phyloP scores from a whole-genome alignment of 352 stramenopile species.

The Pythium brassicae region DNA sequence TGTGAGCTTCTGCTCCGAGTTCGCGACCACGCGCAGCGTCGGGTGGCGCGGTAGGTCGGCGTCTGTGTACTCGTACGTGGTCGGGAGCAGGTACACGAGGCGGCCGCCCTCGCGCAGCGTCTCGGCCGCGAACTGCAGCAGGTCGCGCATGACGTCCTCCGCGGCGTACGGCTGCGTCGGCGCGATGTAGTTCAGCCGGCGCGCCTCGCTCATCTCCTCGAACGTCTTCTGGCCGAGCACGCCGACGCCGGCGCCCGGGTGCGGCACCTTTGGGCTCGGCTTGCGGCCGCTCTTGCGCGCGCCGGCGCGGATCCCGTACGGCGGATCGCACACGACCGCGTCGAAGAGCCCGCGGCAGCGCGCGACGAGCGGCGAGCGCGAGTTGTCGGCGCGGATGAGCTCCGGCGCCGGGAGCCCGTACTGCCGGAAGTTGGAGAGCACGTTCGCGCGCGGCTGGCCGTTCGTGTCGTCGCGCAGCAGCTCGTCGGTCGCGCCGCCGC shows the following conservation, averaged over 20 bases:
- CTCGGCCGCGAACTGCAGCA: slow-evolving; percentile 89
- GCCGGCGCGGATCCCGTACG: slow-evolving; percentile 92
- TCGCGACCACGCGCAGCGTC: slow-evolving; percentile 58
- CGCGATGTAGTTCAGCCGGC: slow-evolving; percentile 93
- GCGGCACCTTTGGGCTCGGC: slow-evolving; percentile 18
- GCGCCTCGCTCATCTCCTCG: slow-evolving; percentile 50
- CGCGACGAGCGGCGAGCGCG: slow-evolving; percentile 47
- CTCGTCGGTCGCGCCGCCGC: slow-evolving; percentile 18
- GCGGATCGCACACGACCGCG: slow-evolving; percentile 91
- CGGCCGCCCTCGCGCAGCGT: slow-evolving; percentile 72
- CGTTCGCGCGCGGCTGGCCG: slow-evolving; percentile 49
- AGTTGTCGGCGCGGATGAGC: slow-evolving; percentile 92
- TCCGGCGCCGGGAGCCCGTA: slow-evolving; percentile 93
- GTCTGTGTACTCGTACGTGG: slow-evolving; percentile 79
- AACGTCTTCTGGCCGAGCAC: slow-evolving; percentile 3
- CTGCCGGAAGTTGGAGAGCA: slow-evolving; percentile 89
- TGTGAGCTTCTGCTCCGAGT: slow-evolving; percentile 83
- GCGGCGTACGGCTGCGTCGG: slow-evolving; percentile 94
- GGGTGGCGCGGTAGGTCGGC: slow-evolving; percentile 73
- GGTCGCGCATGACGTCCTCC: slow-evolving; percentile 96
- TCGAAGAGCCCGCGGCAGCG: slow-evolving; percentile 72
- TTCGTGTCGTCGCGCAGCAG: slow-evolving; percentile 12
- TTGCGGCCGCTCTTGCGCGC: slow-evolving; percentile 90
- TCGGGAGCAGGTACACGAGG: slow-evolving; percentile 86
- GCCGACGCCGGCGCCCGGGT: slow-evolving; percentile 10